Conservation (phyloP, 148 eudicot genomes). For the Euryodendron excelsum region DNA sequence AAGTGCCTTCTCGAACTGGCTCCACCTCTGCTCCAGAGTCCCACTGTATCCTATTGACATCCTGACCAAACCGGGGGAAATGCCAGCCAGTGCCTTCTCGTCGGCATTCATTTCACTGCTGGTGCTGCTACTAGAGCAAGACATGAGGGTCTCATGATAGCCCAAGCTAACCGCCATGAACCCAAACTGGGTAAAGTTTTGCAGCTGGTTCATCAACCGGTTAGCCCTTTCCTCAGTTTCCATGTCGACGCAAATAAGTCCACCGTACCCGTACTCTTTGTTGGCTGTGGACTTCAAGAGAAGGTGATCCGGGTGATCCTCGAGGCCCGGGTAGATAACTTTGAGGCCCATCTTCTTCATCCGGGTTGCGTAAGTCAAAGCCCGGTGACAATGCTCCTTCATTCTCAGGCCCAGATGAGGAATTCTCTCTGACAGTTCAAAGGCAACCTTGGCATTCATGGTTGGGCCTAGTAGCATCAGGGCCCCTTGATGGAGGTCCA, state of each 20-base stretch:
- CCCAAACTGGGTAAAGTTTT: conserved; percentile 78
- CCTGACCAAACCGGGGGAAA: conserved; percentile 79
- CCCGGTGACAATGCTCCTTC: conserved; percentile 88
- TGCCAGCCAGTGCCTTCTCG: conserved; percentile 77
- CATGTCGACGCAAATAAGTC: conserved; percentile 85
- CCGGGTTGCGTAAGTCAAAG: conserved; percentile 60
- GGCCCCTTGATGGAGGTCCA: conserved; percentile 91
- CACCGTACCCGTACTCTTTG: conserved; percentile 77
- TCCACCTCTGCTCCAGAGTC: conserved; percentile 88
- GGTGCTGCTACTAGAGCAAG: conserved; percentile 88
- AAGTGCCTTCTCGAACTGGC: conserved; percentile 76
- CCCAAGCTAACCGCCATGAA: conserved; percentile 95
- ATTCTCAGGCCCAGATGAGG: conserved; percentile 84
- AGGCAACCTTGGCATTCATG: conserved; percentile 97
- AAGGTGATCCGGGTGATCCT: conserved; percentile 74
- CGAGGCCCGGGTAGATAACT: conserved; percentile 87
- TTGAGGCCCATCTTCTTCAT: conserved; percentile 81
- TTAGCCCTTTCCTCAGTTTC: conserved; percentile 76
- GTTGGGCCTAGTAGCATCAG: conserved; percentile 94
- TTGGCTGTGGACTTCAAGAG: conserved; percentile 60
- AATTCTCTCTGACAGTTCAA: conserved; percentile 77
- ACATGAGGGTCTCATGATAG: conserved; percentile 94
- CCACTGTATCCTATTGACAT: conserved; percentile 89
- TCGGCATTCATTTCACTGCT: conserved; percentile 80
- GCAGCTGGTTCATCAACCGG: conserved; percentile 67